These are phyloP conservation scores for Globisporangium lucens DNA, from an alignment of 352 stramenopile genomes.

Conservation along the genomic window DNA sequence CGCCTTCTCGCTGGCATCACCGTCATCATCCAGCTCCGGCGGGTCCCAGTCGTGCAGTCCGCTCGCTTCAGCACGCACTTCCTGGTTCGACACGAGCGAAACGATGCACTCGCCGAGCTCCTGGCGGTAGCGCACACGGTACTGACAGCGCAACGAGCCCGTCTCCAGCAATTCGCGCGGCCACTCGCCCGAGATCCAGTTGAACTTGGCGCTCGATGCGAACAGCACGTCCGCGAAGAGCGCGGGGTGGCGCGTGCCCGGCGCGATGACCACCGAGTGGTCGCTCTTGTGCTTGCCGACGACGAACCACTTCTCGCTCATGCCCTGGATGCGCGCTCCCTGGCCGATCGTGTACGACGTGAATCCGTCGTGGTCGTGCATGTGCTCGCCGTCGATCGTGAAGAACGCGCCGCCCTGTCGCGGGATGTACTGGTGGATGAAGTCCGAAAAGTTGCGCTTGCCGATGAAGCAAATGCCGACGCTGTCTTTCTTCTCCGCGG, in stretches of 20 bases:
- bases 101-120: conserved; percentile 59
- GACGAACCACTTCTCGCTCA: conserved; percentile 89
- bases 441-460: conserved; percentile 91
- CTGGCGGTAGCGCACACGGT: conserved; percentile 82
- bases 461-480: conserved; percentile 99
- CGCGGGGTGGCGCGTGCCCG: conserved; percentile 88
- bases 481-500: conserved; percentile 92
- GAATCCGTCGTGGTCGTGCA: conserved; percentile 80
- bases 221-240: conserved; percentile 89
- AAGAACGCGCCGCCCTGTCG: conserved; percentile 78
- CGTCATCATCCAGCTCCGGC: conserved; percentile 6
- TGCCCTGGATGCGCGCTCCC: conserved; percentile 88
- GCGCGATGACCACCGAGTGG: conserved; percentile 83
- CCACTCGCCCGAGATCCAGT: conserved; percentile 84
- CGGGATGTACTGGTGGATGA: conserved; percentile 92
- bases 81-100: conserved; percentile 42
- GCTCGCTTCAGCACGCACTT: conserved; percentile 35
- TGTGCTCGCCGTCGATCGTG: conserved; percentile 46
- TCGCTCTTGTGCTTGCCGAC: conserved; percentile 72
- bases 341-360: conserved; percentile 93
- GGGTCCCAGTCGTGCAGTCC: conserved; percentile 52
- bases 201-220: conserved; percentile 70
- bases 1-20: conserved; percentile 6
- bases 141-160: conserved; percentile 59
- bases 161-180: conserved; percentile 38